Evolutionary conservation across 2,329 filamentous ascomycete genomes (phyloP), one percentile per base, ranked within the genome.

Genomic region (Pseudogymnoascus pannorum): DNA sequence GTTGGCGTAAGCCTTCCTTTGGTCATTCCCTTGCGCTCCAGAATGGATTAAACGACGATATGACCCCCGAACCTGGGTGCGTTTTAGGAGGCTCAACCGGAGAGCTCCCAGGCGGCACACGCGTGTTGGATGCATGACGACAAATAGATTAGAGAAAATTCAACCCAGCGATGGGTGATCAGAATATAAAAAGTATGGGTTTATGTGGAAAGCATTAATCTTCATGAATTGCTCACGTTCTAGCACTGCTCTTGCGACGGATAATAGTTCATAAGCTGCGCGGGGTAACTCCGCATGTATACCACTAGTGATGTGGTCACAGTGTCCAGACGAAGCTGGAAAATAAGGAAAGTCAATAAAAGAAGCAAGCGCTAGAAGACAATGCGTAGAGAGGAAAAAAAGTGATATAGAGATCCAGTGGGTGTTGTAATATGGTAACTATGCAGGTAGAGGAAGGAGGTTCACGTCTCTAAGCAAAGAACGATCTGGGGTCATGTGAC

Each of bases 221-320:
- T 54, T 54, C 26, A 54, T 54, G 48, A 31, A 54, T 33, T 54
- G 24, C 26, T 54, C 26, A 33, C 48, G n/a, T 33, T 54, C 48
- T 31, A 54, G 48, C 48, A 54, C 48, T 20, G 48, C 20, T 31
- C 26, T 54, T 54, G 26, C 24, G 26, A 54, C 31, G 18, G 26
- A 54, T 54, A 31, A 54, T 54, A 54, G 48, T 18, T 54, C 26
- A 54, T 2, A 54, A 20, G 48, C 26, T 14, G 26, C 48, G 48
- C 48, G 48, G 48, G 48, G 48, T 33, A 54, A 54, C 26, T 54
- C 26, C 48, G 48, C 26, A 31, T 14, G 48, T 33, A 54, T 7
- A 33, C 48, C 48, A 54, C 48, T 54, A 54, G 26, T 33, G 48
- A 20, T 54, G 48, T 14, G 16, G 48, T 54, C 48, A 54, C 26